Evolutionary conservation across 768 basidiomycete species (phyloP).

Genomic region (Agaricus subrufescens): DNA sequence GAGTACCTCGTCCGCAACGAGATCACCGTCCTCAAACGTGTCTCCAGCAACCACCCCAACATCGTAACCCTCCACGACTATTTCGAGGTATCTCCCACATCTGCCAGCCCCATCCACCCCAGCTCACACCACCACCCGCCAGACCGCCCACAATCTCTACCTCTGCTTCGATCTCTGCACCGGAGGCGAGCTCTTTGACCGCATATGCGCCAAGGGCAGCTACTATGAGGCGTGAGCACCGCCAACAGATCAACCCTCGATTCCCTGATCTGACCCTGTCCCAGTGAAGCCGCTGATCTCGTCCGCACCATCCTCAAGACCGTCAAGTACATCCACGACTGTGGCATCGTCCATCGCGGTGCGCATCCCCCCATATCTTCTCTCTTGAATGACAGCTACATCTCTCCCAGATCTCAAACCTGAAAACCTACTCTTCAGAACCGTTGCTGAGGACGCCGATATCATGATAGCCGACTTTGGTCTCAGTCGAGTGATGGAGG

Average conservation of each 20-base stretch:
- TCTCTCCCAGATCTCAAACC: slow-evolving; percentile 78
- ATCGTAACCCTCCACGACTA: slow-evolving; percentile 95
- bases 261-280: not conserved
- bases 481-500: slow-evolving; percentile 85
- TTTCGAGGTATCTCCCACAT: slow-evolving; percentile 67
- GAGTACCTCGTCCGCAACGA: slow-evolving; percentile 99
- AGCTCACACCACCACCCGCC: not conserved
- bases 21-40: slow-evolving; percentile 89
- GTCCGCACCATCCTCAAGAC: slow-evolving; percentile 83
- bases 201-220: slow-evolving; percentile 96
- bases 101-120: not conserved
- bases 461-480: slow-evolving; percentile 99
- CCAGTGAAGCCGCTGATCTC: slow-evolving; percentile 83
- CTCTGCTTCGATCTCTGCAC: slow-evolving; percentile 96
- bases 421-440: slow-evolving; percentile 95
- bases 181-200: slow-evolving; percentile 97
- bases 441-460: slow-evolving; percentile 83
- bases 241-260: not conserved
- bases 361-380: slow-evolving; percentile 12
- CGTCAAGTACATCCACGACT: slow-evolving; percentile 87
- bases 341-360: slow-evolving; percentile 93
- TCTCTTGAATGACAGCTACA: not conserved
- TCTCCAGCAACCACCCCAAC: slow-evolving; percentile 86
- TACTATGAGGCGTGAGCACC: slow-evolving; percentile 83
- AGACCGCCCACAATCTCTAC: slow-evolving; percentile 92